Percentiles rank a stretch among this genome's conserved stretches.
Conservation (phyloP, 129 eudicot genomes). For the Lactuca saligna region DNA sequence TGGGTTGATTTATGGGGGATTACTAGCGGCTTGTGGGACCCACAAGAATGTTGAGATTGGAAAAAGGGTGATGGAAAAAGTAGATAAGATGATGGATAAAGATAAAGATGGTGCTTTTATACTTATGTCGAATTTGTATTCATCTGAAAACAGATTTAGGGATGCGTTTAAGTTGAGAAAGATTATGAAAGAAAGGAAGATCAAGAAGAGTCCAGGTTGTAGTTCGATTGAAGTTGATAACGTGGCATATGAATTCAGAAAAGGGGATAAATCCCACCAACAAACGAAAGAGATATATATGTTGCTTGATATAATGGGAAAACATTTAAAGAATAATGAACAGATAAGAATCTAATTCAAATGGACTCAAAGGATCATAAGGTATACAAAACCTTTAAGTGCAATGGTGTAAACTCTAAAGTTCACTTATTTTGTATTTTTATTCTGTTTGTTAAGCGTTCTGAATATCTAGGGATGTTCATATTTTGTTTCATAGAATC, state of each 20-base stretch:
- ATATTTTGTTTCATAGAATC: no score
- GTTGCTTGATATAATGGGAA: slow-evolving; percentile 32
- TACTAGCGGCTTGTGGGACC: slow-evolving; percentile 51
- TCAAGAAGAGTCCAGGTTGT: slow-evolving; percentile 45
- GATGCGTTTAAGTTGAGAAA: slow-evolving; percentile 38
- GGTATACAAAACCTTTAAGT: no score
- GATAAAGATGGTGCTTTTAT: slow-evolving; percentile 42
- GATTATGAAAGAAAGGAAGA: slow-evolving; percentile 37
- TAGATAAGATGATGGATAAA: slow-evolving; percentile 34
- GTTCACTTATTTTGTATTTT: no score
- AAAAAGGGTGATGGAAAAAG: slow-evolving; percentile 33
- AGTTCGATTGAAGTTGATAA: slow-evolving; percentile 50
- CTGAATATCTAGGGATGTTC: no score
- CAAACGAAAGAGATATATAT: slow-evolving; percentile 28
- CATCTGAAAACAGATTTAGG: slow-evolving; percentile 33
- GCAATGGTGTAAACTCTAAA: no score
- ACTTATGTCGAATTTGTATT: slow-evolving; percentile 47
- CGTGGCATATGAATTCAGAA: slow-evolving; percentile 46
- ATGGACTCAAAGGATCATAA: no score
- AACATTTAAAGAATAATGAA: slow-evolving; percentile 21
- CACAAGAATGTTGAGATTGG: slow-evolving; percentile 43
- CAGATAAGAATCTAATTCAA: background rate
- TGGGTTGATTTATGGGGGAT: slow-evolving; percentile 39
- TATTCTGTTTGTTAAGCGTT: no score
- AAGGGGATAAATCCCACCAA: slow-evolving; percentile 44